phyloP scores from a whole-genome alignment of 495 filamentous ascomycete species.

The Cairneyella variabilis region DNA sequence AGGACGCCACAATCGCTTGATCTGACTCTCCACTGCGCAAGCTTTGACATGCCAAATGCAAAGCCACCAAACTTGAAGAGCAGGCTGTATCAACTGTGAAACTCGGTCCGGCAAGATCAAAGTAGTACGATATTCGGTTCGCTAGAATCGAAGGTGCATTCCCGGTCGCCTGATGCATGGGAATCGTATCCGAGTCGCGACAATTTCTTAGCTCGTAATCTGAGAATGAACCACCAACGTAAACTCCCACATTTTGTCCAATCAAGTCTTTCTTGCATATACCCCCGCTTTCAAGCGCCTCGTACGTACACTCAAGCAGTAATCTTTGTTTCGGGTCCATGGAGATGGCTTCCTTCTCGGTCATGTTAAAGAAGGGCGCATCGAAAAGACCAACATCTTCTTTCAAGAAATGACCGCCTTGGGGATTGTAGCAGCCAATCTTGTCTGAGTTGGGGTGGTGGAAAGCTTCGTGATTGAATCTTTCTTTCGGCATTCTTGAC shows the following conservation, averaged over 20 bases:
- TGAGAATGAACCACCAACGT: slow-evolving; percentile 35
- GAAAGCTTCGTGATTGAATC: slow-evolving; percentile 37
- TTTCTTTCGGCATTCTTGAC: slow-evolving; percentile 38
- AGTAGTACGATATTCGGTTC: slow-evolving; percentile 58
- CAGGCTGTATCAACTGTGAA: slow-evolving; percentile 87
- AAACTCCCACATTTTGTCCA: slow-evolving; percentile 38
- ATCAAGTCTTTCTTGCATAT: slow-evolving; percentile 26
- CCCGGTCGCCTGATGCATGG: slow-evolving; percentile 31
- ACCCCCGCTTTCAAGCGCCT: slow-evolving; percentile 54
- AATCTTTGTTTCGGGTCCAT: slow-evolving; percentile 56
- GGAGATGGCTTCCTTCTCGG: slow-evolving; percentile 50
- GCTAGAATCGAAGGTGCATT: slow-evolving; percentile 51
- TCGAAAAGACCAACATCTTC: slow-evolving; percentile 54
- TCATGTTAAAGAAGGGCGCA: slow-evolving; percentile 55
- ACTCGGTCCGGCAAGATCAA: slow-evolving; percentile 52
- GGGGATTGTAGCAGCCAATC: slow-evolving; percentile 38
- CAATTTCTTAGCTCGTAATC: slow-evolving; percentile 29
- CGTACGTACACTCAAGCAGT: slow-evolving; percentile 51
- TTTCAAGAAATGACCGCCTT: slow-evolving; percentile 46
- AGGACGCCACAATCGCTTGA: slow-evolving; percentile 21
- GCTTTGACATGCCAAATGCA: slow-evolving; percentile 76
- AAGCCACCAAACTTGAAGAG: slow-evolving; percentile 63
- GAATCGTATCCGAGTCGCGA: slow-evolving; percentile 33
- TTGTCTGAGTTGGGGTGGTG: slow-evolving; percentile 44
- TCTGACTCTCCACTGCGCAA: slow-evolving; percentile 55